Conservation (phyloP, 1,139 yeast genomes). For the Pichia sp. region DNA sequence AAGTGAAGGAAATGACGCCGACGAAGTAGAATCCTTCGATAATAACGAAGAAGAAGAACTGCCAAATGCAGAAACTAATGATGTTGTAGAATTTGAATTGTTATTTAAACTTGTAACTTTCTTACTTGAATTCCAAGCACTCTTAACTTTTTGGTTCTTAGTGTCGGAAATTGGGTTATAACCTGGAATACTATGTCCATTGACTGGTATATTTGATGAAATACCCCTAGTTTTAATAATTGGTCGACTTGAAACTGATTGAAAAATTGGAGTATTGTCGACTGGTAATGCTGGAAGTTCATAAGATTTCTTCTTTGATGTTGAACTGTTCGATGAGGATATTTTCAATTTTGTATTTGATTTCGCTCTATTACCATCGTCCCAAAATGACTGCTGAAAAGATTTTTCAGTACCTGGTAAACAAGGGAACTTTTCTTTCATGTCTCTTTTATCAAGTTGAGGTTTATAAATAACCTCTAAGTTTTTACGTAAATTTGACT, state of each 20-base stretch:
- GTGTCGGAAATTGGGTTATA: conserved; percentile 12
- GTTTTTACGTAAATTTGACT: conserved; percentile 31
- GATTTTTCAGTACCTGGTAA: conserved; percentile 32
- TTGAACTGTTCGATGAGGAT: not conserved
- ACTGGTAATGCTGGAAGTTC: conserved; percentile 18
- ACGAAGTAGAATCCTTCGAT: not conserved
- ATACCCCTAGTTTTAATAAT: conserved; percentile 16
- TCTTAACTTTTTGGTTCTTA: conserved; percentile 1
- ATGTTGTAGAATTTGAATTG: not conserved
- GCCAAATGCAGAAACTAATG: conserved; percentile 1
- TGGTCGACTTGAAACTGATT: conserved; percentile 1
- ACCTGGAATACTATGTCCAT: conserved; percentile 23
- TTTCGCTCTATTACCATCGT: conserved; percentile 2
- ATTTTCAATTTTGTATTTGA: conserved; percentile 3
- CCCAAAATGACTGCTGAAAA: conserved; percentile 23
- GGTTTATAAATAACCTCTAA: conserved; percentile 23
- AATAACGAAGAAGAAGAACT: not conserved
- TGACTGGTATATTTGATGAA: conserved; percentile 15
- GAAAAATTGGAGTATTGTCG: conserved; percentile 10
- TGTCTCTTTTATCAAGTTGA: conserved; percentile 15
- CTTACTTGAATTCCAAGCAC: conserved; percentile 3
- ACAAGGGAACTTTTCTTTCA: conserved; percentile 49
- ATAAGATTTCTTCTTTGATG: not conserved
- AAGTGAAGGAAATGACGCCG: conserved; percentile 1
- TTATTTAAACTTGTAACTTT: not conserved